Evolutionary conservation across 1,284 basidiomycete species (phyloP).

Genomic region (Pulveroboletus sp.): DNA sequence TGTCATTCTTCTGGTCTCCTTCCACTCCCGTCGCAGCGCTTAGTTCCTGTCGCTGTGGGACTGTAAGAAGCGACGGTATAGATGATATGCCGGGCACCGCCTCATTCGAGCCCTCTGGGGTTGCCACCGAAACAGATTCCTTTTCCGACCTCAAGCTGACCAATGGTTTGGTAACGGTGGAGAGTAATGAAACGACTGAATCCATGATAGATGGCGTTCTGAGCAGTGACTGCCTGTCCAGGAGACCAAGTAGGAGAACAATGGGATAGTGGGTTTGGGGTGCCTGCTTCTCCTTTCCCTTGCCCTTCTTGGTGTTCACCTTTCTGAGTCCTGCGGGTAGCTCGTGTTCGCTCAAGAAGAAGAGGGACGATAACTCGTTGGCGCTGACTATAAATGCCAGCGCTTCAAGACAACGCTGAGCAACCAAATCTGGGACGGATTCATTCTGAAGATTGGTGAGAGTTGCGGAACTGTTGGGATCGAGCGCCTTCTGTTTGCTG

Average conservation of each 20-base stretch:
- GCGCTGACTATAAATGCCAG: conserved; percentile 82
- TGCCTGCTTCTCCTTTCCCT: conserved; percentile 86
- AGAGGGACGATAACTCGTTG: conserved; percentile 82
- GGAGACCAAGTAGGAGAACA: conserved; percentile 80
- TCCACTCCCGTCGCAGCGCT: conserved; percentile 13
- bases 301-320: conserved; percentile 77
- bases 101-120: conserved; percentile 21
- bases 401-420: conserved; percentile 90
- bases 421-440: conserved; percentile 86
- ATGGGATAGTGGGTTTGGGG: conserved; percentile 88
- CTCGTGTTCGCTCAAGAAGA: conserved; percentile 95
- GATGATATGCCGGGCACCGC: conserved; percentile 11
- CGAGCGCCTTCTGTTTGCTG: conserved; percentile 67
- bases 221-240: conserved; percentile 83
- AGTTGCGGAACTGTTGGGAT: conserved; percentile 52
- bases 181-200: conserved; percentile 82
- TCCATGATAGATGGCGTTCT: conserved; percentile 90
- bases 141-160: conserved; percentile 59
- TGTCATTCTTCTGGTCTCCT: conserved; percentile 36
- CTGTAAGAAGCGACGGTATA: conserved; percentile 9
- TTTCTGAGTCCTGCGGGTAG: conserved; percentile 74
- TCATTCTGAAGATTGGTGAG: conserved; percentile 75
- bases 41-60: conserved; percentile 18
- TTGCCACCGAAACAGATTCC: conserved; percentile 31
- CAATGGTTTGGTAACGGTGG: conserved; percentile 83